Conservation (phyloP, 768 basidiomycete genomes). For the Astraeus odoratus region DNA sequence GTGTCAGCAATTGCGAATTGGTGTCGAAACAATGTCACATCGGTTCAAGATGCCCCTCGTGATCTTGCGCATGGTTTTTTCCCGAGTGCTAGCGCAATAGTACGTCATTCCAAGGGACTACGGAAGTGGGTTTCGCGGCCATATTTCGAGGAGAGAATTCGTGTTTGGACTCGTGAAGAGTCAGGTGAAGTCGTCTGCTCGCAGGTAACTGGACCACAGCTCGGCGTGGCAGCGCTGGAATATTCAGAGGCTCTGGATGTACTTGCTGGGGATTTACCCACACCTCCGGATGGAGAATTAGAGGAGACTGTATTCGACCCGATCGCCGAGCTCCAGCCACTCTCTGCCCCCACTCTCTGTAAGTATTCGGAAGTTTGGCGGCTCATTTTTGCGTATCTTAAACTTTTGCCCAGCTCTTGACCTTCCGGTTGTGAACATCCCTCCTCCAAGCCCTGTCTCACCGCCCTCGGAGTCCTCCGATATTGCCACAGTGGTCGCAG, state of each 20-base stretch:
- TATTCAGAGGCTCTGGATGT: constrained; percentile 62
- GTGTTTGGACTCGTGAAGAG: constrained; percentile 43
- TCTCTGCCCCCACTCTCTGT: constrained; percentile 15
- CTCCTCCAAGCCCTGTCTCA: neutral
- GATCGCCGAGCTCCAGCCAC: constrained; percentile 8
- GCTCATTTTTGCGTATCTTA: constrained; percentile 6
- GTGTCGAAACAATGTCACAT: constrained; percentile 25
- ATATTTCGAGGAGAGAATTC: constrained; percentile 68
- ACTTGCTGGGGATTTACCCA: constrained; percentile 43
- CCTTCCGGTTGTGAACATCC: constrained; percentile 10
- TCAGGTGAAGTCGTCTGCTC: constrained; percentile 28
- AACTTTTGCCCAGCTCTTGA: constrained; percentile 17
- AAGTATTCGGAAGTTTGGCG: constrained; percentile 6
- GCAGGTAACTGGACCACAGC: constrained; percentile 40
- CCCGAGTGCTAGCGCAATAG: constrained; percentile 10
- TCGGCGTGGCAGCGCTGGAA: constrained; percentile 67
- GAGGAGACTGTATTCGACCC: constrained; percentile 11
- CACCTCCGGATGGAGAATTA: constrained; percentile 9
- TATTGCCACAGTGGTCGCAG: constrained; percentile 2
- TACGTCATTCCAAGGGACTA: constrained; percentile 44
- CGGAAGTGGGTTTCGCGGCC: constrained; percentile 65
- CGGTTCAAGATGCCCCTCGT: constrained; percentile 26
- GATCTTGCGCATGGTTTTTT: constrained; percentile 26
- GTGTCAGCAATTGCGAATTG: constrained; percentile 40
- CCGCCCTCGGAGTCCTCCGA: constrained; percentile 1